Evolutionary conservation across 148 eudicot genomes (phyloP), one percentile per base, ranked within the genome.

Genomic region (Cornus florida): DNA sequence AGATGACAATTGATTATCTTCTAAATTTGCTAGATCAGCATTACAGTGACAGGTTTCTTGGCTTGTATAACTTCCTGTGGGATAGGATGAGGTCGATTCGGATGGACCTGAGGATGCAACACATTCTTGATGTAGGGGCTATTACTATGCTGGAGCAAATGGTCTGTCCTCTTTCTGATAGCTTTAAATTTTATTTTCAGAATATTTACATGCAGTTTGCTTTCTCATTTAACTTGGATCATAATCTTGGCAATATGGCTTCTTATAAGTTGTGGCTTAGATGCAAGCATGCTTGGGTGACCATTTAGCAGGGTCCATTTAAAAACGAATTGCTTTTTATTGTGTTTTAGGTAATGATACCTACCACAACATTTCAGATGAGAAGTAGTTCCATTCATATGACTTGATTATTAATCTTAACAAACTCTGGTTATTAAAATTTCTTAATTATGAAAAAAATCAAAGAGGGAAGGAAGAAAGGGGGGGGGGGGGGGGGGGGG

Each of bases 51-150:
- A 90, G 82, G 43, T 89, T 96, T 80, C 99, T 96, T 80, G 86
- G 93, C 70, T 81, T 96, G 84, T 94, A 96, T 75, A 94, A 96
- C 84, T 96, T 96, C 86, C 84, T 96, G 86, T 96, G 99, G 99
- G 99, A 96, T 84, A 90, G 99, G 83, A 96, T 94, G 98, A 86
- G 99, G 79, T 98, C 99, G 35, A 85, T 96, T 67, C 91, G 99
- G 81, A 96, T 96, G 98, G 98, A 94, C 81, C 87, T 94, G 81
- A 96, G 99, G 84, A 96, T 96, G 98, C 99, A 96, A 74, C 99
- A 96, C 80, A 92, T 96, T 77, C 94, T 96, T 82, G 86, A 94
- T 82, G 84, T 83, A 59, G 88, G 84, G 79, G 95, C 99, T 70
- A 96, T 96, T 80, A 83, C 82, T 69, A 92, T 96, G 99, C 89